Conservation (phyloP, 768 basidiomycete species). For the Boletus subparvulus region DNA sequence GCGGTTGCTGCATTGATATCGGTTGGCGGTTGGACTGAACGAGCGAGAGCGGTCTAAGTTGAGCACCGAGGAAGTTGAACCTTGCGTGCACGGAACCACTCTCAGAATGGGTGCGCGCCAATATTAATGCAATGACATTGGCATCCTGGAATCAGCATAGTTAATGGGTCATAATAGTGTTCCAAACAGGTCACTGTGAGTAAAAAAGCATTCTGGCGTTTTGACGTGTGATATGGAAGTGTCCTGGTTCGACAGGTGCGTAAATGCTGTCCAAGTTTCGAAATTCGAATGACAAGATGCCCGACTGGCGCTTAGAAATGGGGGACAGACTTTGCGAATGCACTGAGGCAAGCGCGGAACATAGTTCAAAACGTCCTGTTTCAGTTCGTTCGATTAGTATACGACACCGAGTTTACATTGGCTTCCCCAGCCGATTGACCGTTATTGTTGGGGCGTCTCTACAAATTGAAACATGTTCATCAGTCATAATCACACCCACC, state of each 20-base stretch:
- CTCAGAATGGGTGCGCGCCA: background rate
- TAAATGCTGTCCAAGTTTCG: too few relatives aligned
- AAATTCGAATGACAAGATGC: too few relatives aligned
- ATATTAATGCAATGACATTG: background rate
- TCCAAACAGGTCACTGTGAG: background rate
- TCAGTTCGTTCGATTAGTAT: background rate
- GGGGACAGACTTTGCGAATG: background rate
- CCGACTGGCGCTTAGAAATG: background rate
- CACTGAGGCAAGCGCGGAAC: too few relatives aligned
- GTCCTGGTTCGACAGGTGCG: too few relatives aligned
- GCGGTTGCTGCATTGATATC: slow-evolving; percentile 6
- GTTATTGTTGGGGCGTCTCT: background rate
- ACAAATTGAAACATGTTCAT: background rate
- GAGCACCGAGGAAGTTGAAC: background rate
- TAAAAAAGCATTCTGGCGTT: too few relatives aligned
- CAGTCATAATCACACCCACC: background rate
- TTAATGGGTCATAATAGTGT: background rate
- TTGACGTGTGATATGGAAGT: too few relatives aligned
- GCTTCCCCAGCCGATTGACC: background rate
- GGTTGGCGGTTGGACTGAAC: background rate
- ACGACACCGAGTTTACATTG: background rate
- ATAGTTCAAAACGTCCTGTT: background rate
- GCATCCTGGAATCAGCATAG: background rate
- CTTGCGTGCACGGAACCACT: background rate
- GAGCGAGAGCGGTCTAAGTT: background rate